Base-by-base conservation (phyloP, 2,329 filamentous ascomycete genomes). In the Alternaria infectoria region DNA sequence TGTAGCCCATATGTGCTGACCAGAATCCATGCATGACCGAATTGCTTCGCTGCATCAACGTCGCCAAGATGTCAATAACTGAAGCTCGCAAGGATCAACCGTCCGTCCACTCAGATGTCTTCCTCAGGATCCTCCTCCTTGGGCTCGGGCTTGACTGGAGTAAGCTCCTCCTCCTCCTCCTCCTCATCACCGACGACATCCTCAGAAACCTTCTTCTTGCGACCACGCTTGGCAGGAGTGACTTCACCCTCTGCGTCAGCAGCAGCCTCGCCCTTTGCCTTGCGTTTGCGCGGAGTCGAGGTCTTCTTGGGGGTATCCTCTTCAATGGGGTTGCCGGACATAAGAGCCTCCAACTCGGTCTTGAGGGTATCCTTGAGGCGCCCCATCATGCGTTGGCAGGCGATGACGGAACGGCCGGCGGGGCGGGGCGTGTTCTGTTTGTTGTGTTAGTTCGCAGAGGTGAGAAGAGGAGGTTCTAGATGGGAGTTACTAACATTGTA, bases 371-470 rank as follows among this genome's bases (percentile, higher is more conserved):
- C 55, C 45, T 68, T 70, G n/a, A 75, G 63, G 2, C 72, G 70
- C 0, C 60, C 55, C 10, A 70, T 28, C 68, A 73, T 73, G 54
- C 55, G 61, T 44, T 68, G 60, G 55, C 70, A 75, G 6, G 71
- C 73, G 11, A 65, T 66, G 5, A 54, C 19, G 32, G 66, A 62
- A 26, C 67, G 67, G 8, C 67, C 66, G 8, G 32, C 32, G 1
- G 74, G 75, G 23, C 64, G 65, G 0, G 70, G 71, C 1, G 69
- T 57, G 11, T 66, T 69, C 73, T 76, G 45, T 32, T 32, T 15
- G 30, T 32, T 13, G 30, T 32, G 30, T 32, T 32, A 32, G 30
- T 32, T 32, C 1, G 30, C 1, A 32, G 6, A 15, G 30, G 6
- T 32, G 13, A 32, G 30, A 32, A 32, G 30, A 1, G 6, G 6